Percentiles rank a stretch among this genome's conserved stretches.
Conservation (phyloP, 192 early-diverging fungal species). For the Coemansia sp. region DNA sequence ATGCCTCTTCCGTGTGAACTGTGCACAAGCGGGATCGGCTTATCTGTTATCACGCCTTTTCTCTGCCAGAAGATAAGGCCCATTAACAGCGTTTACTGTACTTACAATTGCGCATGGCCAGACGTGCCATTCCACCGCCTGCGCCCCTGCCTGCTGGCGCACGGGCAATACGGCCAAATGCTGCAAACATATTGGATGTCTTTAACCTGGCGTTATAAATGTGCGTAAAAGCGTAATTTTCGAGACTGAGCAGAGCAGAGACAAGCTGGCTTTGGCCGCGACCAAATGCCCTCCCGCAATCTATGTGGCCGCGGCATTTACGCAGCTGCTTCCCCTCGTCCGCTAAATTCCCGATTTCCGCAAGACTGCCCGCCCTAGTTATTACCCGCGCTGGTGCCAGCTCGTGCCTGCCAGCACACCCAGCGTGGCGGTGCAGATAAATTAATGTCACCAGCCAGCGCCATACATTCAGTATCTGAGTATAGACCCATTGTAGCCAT, state of each 20-base stretch:
- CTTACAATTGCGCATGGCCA: conserved; percentile 24
- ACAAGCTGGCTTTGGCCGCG: background rate
- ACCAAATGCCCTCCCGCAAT: background rate
- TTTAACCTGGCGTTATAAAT: background rate
- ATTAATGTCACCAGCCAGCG: background rate
- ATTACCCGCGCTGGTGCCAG: background rate
- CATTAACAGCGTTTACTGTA: background rate
- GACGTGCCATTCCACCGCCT: background rate
- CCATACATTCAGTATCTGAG: background rate
- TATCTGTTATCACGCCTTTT: conserved; percentile 5
- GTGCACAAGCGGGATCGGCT: background rate
- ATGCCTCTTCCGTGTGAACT: background rate
- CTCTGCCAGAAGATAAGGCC: conserved; percentile 1
- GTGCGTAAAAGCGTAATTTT: background rate
- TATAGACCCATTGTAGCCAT: background rate
- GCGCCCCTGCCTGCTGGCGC: conserved; percentile 14
- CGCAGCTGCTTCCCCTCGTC: conserved; percentile 4
- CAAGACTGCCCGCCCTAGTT: background rate
- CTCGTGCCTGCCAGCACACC: background rate
- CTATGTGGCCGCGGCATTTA: conserved; percentile 1
- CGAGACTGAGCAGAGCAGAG: background rate
- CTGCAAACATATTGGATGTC: conserved; percentile 29
- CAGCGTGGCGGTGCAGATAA: background rate
- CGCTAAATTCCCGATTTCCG: conserved; percentile 3
- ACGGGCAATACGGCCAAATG: conserved; percentile 39